phyloP scores from a whole-genome alignment of 192 early-diverging fungal genomes.

The Pilaira anomala region DNA sequence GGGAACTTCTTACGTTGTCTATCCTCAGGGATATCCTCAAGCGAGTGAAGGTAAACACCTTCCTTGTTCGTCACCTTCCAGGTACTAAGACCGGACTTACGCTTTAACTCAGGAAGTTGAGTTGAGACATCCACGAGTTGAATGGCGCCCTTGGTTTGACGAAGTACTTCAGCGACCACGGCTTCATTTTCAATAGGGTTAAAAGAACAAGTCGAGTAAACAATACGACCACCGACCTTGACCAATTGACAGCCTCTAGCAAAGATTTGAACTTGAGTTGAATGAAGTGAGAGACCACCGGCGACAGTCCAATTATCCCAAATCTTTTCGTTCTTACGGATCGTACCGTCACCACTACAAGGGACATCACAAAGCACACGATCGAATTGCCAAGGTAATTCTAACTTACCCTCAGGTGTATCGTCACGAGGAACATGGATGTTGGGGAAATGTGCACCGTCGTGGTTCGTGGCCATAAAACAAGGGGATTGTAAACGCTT shows the following conservation, averaged over 20 bases:
- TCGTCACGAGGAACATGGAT: conserved; percentile 44
- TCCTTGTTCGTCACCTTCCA: conserved; percentile 90
- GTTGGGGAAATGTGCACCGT: conserved; percentile 84
- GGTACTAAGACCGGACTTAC: conserved; percentile 73
- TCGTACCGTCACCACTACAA: conserved; percentile 95
- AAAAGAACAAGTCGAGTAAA: conserved; percentile 98
- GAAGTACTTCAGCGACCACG: conserved; percentile 84
- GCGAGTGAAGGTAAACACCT: conserved; percentile 49
- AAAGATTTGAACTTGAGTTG: conserved; percentile 83
- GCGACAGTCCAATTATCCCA: conserved; percentile 85
- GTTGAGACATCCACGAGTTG: conserved; percentile 83
- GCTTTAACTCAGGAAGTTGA: conserved; percentile 74
- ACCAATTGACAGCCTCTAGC: conserved; percentile 81
- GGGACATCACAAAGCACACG: conserved; percentile 96
- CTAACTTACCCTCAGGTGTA: not conserved
- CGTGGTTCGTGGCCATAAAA: conserved; percentile 94
- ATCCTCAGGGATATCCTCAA: conserved; percentile 44
- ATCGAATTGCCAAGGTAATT: conserved; percentile 73
- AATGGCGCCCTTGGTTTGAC: conserved; percentile 62
- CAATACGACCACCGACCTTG: conserved; percentile 88
- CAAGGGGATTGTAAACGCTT: conserved; percentile 92
- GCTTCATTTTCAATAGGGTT: conserved; percentile 98
- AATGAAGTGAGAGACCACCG: conserved; percentile 78
- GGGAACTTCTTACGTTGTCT: conserved; percentile 46
- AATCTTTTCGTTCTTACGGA: conserved; percentile 92